Evolutionary conservation across 2,329 filamentous ascomycete genomes (phyloP).

Genomic region (Camptophora hylomeconis): DNA sequence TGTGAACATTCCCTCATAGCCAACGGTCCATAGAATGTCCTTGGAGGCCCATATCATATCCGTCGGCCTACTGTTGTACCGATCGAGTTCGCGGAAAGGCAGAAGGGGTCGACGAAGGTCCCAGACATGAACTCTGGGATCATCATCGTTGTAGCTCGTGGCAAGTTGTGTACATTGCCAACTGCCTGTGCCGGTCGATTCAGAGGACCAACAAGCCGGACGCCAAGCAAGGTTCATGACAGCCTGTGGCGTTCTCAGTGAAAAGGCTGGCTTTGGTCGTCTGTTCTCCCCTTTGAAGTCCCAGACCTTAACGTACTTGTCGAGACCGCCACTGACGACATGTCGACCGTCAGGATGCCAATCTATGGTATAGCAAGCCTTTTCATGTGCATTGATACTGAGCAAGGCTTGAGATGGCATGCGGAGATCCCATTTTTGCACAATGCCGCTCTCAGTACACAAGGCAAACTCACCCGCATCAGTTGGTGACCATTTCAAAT

Average conservation of each 20-base stretch:
- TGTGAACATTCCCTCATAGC: constrained; percentile 46
- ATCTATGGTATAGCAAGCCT: constrained; percentile 48
- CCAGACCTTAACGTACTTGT: constrained; percentile 52
- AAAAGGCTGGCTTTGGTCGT: constrained; percentile 45
- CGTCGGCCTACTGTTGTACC: constrained; percentile 40
- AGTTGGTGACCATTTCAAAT: constrained; percentile 52
- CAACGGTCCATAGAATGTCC: constrained; percentile 52
- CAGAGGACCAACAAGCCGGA: constrained; percentile 43
- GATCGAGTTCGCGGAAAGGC: constrained; percentile 49
- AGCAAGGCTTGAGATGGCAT: constrained; percentile 43
- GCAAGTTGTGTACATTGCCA: constrained; percentile 51
- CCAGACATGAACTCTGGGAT: constrained; percentile 50
- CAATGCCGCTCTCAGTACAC: constrained; percentile 49
- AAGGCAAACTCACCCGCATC: constrained; percentile 51
- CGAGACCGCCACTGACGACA: constrained; percentile 48
- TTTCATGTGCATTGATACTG: constrained; percentile 49
- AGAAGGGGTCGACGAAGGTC: constrained; percentile 49
- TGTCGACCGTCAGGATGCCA: constrained; percentile 57
- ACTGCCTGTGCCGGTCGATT: constrained; percentile 36
- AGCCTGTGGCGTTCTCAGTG: constrained; percentile 48
- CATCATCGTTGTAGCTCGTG: constrained; percentile 48
- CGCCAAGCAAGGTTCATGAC: constrained; percentile 51
- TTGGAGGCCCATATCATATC: constrained; percentile 53
- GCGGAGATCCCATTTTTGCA: constrained; percentile 53
- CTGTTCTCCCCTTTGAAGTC: constrained; percentile 46